Base-by-base conservation (phyloP, 805 yeast species). In the Saccharomycopsis fermentans region DNA sequence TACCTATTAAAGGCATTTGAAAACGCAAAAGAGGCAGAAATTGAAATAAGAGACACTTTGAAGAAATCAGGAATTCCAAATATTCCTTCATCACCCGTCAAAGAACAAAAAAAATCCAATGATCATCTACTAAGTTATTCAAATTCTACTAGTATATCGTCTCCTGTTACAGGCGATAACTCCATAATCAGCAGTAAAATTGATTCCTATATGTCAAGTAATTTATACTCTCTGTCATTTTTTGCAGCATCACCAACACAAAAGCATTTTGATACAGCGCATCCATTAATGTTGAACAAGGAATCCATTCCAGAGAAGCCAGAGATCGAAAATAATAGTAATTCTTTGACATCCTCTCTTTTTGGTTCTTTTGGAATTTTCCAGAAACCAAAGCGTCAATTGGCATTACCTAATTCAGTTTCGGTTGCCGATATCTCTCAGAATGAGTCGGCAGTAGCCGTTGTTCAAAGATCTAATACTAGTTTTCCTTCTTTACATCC, bases 1-100 rank as follows among this genome's bases (percentile, higher is more conserved):
- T 78, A 77, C 59, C 69, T 86, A 65, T 73, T 85, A 77, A 74
- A 80, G 24, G 90, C 89, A 17, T 86, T 85, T 65, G 78, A 81
- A 66, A 80, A 81, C 60, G 86, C 85, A 2, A 81, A 76, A 62
- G 78, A 75, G 39, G 70, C 81, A 16, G 86, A 82, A 58, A 78
- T 79, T 62, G 88, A 82, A 58, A 63, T 76, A 9, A 54, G 60
- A 39, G 55, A 58, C 17, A 48, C 54, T 27, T 32, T 59, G 11
- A 52, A 52, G 29, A 43, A 43, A 29, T 43, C 50, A 2, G 50
- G 50, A 12, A 43, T 43, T 43, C 26, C 50, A 43, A 43, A 43
- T 26, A 43, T 43, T 21, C 26, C 27, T 21, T 43, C 50, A 26
- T 43, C 50, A 12, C 29, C 50, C 12, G 14, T 9, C 12, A 43